Evolutionary conservation across 2,329 filamentous ascomycete species (phyloP).

Genomic region (Aciculosporium take): DNA sequence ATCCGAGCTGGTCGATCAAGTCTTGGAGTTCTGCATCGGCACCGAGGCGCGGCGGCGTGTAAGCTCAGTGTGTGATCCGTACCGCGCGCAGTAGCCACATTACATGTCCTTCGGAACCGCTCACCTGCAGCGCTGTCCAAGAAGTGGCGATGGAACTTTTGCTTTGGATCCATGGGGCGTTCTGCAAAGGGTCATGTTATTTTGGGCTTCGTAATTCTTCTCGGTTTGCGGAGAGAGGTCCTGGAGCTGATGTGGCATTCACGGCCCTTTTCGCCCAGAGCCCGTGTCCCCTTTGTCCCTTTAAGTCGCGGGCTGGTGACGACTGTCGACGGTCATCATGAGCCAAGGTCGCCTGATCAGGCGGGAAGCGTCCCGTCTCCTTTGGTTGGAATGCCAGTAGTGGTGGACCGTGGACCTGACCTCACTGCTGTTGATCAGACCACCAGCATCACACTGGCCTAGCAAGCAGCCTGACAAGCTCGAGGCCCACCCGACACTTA

Average conservation of each 20-base stretch:
- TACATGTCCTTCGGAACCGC: conserved; percentile 9
- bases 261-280: neutral
- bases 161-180: conserved; percentile 44
- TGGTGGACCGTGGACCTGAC: too few relatives aligned
- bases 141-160: conserved; percentile 76
- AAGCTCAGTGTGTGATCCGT: neutral
- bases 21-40: conserved; percentile 69
- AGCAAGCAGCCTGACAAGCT: too few relatives aligned
- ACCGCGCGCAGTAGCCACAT: neutral
- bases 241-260: neutral
- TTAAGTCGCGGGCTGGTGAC: neutral
- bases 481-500: too few relatives aligned
- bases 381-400: neutral
- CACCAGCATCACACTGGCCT: neutral
- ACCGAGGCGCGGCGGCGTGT: neutral
- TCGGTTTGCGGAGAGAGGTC: too few relatives aligned
- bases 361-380: neutral
- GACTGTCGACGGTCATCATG: too few relatives aligned
- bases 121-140: conserved; percentile 58
- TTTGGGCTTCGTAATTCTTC: too few relatives aligned
- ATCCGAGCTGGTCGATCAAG: conserved; percentile 54
- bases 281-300: neutral
- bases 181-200: too few relatives aligned
- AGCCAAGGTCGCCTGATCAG: neutral
- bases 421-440: too few relatives aligned